Evolutionary conservation across 495 filamentous ascomycete species (phyloP), one percentile per base, ranked within the genome.

Genomic region (Penicillium mononematosum): DNA sequence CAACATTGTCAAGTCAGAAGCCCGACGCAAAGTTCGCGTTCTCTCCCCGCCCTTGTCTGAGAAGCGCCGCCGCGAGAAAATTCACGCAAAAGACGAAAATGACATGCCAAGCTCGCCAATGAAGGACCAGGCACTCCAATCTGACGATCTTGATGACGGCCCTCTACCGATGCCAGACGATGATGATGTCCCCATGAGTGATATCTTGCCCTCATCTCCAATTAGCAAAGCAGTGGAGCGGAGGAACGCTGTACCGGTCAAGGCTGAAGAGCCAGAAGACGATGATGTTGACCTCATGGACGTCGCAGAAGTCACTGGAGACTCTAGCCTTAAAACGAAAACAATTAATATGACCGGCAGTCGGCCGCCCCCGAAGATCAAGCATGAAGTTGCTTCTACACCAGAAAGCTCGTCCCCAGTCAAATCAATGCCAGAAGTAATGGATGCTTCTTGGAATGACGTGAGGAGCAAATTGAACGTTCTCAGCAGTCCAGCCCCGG

Each of bases 391-490:
- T 5, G 83, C 85, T 55, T 83, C 89, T 2, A 82, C 84, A 3
- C 89, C 90, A 2, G 82, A 77, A 20, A 88, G 80, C 74, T 96
- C 91, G 12, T 96, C 92, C 25, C 90, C 91, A 20, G 75, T 77
- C 42, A 85, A 85, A 64, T 65, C 78, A n/a, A 63, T 71, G 11
- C 65, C 82, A 0, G 81, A 86, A 36, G 68, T 71, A 20, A 74
- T 95, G 20, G 90, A 96, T 72, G 79, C 92, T n/a, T 88, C 92
- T 20, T 97, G 93, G 93, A 96, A 92, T 61, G 78, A 91, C 52
- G 87, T 98, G 49, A 91, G 87, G 19, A 84, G 81, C 63, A 94
- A 88, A 59, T 79, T 98, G 61, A 96, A 96, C 62, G 85, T 98
- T 24, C 78, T 95, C 39, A 87, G 79, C 64, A 88, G 83, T 70